These are phyloP conservation scores for Parathielavia hyrcaniae DNA, from an alignment of 495 filamentous ascomycete species.

Conservation along the genomic window DNA sequence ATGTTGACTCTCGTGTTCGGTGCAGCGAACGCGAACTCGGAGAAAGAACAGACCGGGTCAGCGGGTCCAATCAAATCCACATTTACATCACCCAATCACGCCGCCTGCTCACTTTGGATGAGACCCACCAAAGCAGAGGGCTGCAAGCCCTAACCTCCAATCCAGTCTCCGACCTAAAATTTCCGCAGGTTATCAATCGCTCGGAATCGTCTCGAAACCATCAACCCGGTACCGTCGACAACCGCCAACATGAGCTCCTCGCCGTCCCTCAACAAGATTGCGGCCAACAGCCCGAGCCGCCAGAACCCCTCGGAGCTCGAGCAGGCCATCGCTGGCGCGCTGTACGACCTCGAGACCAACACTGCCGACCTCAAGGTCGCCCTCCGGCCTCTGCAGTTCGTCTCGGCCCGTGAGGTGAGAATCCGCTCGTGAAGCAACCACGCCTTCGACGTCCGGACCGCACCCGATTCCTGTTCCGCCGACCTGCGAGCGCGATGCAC, in stretches of 20 bases:
- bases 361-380: slow-evolving; percentile 89
- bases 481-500: slow-evolving; percentile 15
- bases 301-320: slow-evolving; percentile 92
- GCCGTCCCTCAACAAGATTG: slow-evolving; percentile 91
- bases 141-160: slow-evolving; percentile 29
- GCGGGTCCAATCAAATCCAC: neutral
- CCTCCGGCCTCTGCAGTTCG: slow-evolving; percentile 93
- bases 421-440: slow-evolving; percentile 31
- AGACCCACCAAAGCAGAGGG: slow-evolving; percentile 20
- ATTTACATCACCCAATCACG: neutral
- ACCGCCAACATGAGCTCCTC: slow-evolving; percentile 46
- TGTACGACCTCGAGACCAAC: slow-evolving; percentile 97
- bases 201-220: slow-evolving; percentile 10
- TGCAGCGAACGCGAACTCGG: neutral
- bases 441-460: slow-evolving; percentile 21
- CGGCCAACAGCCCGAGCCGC: slow-evolving; percentile 88
- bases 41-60: neutral
- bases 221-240: slow-evolving; percentile 29
- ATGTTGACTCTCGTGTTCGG: neutral
- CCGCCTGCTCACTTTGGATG: slow-evolving; percentile 12
- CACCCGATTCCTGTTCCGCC: slow-evolving; percentile 38
- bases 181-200: slow-evolving; percentile 7
- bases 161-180: slow-evolving; percentile 17
- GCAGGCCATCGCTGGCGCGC: slow-evolving; percentile 85
- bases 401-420: slow-evolving; percentile 96